Percentiles rank a stretch among this genome's conserved stretches.
These are phyloP conservation scores for Penicillium hordei DNA, from an alignment of 2,329 filamentous ascomycete species.

Conservation along the genomic window DNA sequence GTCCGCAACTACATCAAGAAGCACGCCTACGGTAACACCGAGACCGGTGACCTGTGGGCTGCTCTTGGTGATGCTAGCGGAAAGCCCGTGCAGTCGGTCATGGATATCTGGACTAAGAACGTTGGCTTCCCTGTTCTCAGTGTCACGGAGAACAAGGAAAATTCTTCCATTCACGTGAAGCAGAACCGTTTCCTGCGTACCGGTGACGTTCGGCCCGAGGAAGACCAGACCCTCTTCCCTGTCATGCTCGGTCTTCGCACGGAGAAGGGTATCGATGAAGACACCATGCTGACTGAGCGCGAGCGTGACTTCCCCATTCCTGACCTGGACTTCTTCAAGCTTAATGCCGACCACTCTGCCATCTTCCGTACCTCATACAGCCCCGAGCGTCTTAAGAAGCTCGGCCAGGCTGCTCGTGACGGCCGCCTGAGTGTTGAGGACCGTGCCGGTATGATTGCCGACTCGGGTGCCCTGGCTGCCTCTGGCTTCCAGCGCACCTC, in stretches of 20 bases:
- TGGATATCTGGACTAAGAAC: slow-evolving; percentile 96
- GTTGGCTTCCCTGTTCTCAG: slow-evolving; percentile 89
- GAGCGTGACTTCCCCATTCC: slow-evolving; percentile 76
- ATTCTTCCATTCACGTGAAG: slow-evolving; percentile 77
- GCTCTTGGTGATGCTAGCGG: slow-evolving; percentile 84
- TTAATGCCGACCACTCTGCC: slow-evolving; percentile 91
- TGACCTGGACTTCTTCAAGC: slow-evolving; percentile 86
- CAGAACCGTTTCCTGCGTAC: slow-evolving; percentile 95
- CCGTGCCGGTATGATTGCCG: slow-evolving; percentile 89
- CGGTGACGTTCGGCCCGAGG: slow-evolving; percentile 88
- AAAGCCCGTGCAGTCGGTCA: slow-evolving; percentile 84
- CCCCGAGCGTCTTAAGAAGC: slow-evolving; percentile 78
- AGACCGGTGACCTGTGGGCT: slow-evolving; percentile 87
- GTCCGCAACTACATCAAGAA: slow-evolving; percentile 89
- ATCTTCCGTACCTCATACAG: slow-evolving; percentile 89
- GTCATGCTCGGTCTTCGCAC: slow-evolving; percentile 85
- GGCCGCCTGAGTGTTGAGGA: slow-evolving; percentile 84
- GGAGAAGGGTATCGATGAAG: slow-evolving; percentile 77
- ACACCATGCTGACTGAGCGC: slow-evolving; percentile 68
- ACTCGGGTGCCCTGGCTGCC: slow-evolving; percentile 83
- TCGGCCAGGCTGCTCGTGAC: slow-evolving; percentile 79
- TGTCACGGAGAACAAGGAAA: slow-evolving; percentile 71
- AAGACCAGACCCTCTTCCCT: slow-evolving; percentile 83
- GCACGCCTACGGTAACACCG: slow-evolving; percentile 93
- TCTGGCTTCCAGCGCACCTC: slow-evolving; percentile 95